Evolutionary conservation across 257 asterid species (phyloP).

Genomic region (Scutellaria galericulata): DNA sequence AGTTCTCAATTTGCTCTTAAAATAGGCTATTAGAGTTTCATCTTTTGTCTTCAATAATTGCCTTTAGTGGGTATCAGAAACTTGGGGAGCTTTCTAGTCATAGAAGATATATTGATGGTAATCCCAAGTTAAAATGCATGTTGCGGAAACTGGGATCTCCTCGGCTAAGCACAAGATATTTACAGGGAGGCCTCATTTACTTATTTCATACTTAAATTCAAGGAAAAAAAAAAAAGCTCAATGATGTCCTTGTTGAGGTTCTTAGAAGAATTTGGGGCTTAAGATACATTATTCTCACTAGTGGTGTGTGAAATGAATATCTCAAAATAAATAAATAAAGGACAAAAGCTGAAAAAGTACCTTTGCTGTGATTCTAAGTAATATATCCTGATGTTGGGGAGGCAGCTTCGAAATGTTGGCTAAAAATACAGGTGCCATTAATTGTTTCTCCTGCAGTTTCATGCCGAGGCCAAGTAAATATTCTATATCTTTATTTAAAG

Average conservation of each 20-base stretch:
- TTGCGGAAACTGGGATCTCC: conserved; percentile 12
- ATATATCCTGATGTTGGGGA: conserved; percentile 83
- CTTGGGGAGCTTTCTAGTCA: conserved; percentile 25
- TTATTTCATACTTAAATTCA: conserved; percentile 25
- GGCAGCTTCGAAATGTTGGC: conserved; percentile 76
- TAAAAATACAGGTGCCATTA: conserved; percentile 67
- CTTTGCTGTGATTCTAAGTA: conserved; percentile 78
- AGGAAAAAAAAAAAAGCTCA: not conserved
- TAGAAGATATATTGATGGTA: conserved; percentile 3
- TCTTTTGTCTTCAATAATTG: conserved; percentile 4
- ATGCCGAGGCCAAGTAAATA: conserved; percentile 33
- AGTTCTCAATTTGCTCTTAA: not conserved
- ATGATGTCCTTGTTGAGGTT: conserved; percentile 16
- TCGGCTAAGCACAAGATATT: conserved; percentile 10
- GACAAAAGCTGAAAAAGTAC: conserved; percentile 43
- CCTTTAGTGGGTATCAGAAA: conserved; percentile 10
- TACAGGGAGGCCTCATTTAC: conserved; percentile 18
- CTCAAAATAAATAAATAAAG: conserved; percentile 26
- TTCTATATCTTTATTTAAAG: not conserved
- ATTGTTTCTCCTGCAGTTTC: conserved; percentile 75
- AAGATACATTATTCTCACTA: not conserved
- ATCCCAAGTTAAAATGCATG: conserved; percentile 7
- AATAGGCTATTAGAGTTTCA: not conserved
- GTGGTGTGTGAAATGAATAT: conserved; percentile 13
- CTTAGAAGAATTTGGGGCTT: conserved; percentile 21